These are phyloP conservation scores for Candida pini DNA, from an alignment of 805 yeast genomes.

Conservation along the genomic window DNA sequence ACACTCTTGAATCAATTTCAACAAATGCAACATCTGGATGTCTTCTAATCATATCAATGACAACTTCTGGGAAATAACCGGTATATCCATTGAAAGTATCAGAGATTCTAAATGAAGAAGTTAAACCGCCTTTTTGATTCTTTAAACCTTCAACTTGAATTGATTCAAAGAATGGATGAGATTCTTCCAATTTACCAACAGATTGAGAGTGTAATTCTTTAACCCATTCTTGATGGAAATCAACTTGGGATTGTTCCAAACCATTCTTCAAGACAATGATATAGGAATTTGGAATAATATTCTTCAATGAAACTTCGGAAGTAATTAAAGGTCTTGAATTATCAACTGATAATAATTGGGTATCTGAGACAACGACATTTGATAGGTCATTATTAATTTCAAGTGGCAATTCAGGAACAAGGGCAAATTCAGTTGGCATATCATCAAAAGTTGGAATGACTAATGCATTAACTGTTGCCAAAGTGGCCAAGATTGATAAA, in stretches of 20 bases:
- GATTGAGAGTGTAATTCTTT: conserved; percentile 43
- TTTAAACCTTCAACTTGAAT: conserved; percentile 16
- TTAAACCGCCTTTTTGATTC: conserved; percentile 42
- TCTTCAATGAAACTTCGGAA: conserved; percentile 36
- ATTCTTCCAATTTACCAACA: conserved; percentile 22
- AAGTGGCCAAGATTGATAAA: conserved; percentile 20
- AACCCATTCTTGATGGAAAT: conserved; percentile 67
- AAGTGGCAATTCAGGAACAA: conserved; percentile 6
- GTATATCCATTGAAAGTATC: conserved; percentile 68
- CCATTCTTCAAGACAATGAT: conserved; percentile 78
- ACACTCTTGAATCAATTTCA: conserved; percentile 71
- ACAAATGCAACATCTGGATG: conserved; percentile 53
- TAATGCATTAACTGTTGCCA: conserved; percentile 40
- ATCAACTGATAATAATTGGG: conserved; percentile 12
- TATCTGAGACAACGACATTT: conserved; percentile 16
- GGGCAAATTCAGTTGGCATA: conserved; percentile 13
- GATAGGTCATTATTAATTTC: conserved; percentile 2
- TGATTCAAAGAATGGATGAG: conserved; percentile 27
- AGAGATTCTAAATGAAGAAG: conserved; percentile 57
- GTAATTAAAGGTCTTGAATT: conserved; percentile 44
- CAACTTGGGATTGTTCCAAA: conserved; percentile 44
- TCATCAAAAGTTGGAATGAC: conserved; percentile 46
- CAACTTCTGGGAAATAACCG: conserved; percentile 73
- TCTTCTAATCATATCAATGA: conserved; percentile 60
- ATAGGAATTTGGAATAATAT: conserved; percentile 66